phyloP scores from a whole-genome alignment of 2,329 filamentous ascomycete genomes.

The Exutisphaerella laricina region DNA sequence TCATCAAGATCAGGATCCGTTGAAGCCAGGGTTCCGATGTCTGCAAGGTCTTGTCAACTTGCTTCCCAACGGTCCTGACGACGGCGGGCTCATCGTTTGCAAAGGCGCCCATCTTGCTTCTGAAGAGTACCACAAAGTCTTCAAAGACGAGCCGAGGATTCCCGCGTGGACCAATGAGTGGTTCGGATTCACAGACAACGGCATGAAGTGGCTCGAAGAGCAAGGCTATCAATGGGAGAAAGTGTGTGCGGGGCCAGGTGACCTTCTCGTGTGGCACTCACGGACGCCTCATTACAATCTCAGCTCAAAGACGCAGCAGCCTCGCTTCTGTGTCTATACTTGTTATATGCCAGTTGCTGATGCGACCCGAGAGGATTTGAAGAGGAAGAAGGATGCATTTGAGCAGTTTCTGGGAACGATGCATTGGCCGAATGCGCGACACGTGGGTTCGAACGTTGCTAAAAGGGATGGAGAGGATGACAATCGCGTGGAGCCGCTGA shows the following conservation, averaged over 20 bases:
- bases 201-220: constrained; percentile 25
- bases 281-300: too few relatives aligned
- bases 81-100: constrained; percentile 35
- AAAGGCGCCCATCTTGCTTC: constrained; percentile 30
- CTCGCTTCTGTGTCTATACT: constrained; percentile 33
- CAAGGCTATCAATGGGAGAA: constrained; percentile 25
- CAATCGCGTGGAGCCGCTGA: constrained; percentile 37
- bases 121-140: constrained; percentile 31
- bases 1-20: constrained; percentile 45
- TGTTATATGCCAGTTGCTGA: constrained; percentile 36
- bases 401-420: constrained; percentile 32
- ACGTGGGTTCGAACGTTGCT: constrained; percentile 32
- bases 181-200: constrained; percentile 32
- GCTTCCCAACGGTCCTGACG: too few relatives aligned
- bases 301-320: constrained; percentile 25
- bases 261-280: too few relatives aligned
- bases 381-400: constrained; percentile 32
- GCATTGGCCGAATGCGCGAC: constrained; percentile 34
- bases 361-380: constrained; percentile 32
- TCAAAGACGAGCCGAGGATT: constrained; percentile 29
- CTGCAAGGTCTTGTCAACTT: too few relatives aligned
- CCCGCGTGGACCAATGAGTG: too few relatives aligned
- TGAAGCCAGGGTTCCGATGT: too few relatives aligned
- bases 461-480: constrained; percentile 31
- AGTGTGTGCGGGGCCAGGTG: constrained; percentile 22